Conservation (phyloP, 805 yeast genomes). For the Myxozyma nipponensis region DNA sequence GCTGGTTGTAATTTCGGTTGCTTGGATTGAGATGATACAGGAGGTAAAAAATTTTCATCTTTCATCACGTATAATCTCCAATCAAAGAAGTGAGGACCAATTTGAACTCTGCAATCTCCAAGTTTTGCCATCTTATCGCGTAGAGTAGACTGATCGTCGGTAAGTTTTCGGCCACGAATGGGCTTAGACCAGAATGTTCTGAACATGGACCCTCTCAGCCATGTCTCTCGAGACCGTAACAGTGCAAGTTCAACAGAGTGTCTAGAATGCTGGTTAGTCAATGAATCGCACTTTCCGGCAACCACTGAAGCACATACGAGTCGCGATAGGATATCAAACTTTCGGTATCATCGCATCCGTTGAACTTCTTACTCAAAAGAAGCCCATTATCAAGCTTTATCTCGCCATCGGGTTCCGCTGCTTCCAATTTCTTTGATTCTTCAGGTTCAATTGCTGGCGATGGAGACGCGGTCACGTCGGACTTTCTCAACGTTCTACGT, state of each 20-base stretch:
- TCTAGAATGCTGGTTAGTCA: slow-evolving; percentile 5
- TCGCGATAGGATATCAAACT: too few relatives aligned
- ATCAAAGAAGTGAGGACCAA: slow-evolving; percentile 83
- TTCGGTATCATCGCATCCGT: too few relatives aligned
- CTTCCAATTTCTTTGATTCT: too few relatives aligned
- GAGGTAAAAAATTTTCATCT: slow-evolving; percentile 52
- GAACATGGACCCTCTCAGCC: slow-evolving; percentile 67
- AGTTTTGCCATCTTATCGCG: slow-evolving; percentile 86
- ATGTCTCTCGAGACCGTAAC: slow-evolving; percentile 64
- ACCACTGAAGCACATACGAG: too few relatives aligned
- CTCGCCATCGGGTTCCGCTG: too few relatives aligned
- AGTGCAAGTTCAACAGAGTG: slow-evolving; percentile 41
- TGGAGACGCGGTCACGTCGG: too few relatives aligned
- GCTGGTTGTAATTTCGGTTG: background rate
- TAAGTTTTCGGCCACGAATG: slow-evolving; percentile 50
- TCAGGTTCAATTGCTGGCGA: too few relatives aligned
- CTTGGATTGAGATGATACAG: too few relatives aligned
- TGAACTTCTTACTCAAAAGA: too few relatives aligned
- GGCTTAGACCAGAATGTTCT: slow-evolving; percentile 77
- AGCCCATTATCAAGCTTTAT: too few relatives aligned
- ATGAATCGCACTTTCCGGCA: too few relatives aligned
- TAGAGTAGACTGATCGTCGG: slow-evolving; percentile 50
- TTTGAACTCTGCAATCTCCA: slow-evolving; percentile 64
- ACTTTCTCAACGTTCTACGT: too few relatives aligned
- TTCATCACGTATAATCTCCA: slow-evolving; percentile 76